Evolutionary conservation across 768 basidiomycete species (phyloP).

Genomic region (Boletales sp.): DNA sequence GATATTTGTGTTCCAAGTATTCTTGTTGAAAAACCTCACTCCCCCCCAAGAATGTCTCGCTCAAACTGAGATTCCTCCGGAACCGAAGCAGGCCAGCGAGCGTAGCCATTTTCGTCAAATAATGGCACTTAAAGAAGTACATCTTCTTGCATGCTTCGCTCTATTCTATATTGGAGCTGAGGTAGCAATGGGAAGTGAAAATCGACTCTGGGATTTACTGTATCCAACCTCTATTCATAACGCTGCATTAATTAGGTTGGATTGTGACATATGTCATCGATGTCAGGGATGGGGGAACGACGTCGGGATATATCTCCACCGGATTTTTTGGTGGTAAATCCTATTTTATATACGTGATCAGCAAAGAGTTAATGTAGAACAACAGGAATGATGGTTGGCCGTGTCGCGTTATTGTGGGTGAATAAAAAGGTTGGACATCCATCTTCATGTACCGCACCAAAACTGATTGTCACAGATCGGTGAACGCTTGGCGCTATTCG

Average conservation of each 20-base stretch:
- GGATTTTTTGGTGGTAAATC: slow-evolving; percentile 33
- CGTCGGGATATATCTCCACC: slow-evolving; percentile 45
- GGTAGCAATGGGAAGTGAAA: slow-evolving; percentile 47
- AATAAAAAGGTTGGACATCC: slow-evolving; percentile 21
- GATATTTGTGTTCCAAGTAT: slow-evolving; percentile 34
- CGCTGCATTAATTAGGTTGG: slow-evolving; percentile 45
- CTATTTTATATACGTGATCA: not conserved
- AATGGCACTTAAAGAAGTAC: slow-evolving; percentile 37
- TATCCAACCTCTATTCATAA: not conserved
- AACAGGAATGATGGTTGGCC: slow-evolving; percentile 28
- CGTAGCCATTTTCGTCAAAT: slow-evolving; percentile 47
- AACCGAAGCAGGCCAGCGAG: slow-evolving; percentile 21
- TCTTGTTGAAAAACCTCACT: not conserved
- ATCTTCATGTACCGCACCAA: too few relatives aligned
- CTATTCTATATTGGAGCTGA: slow-evolving; percentile 49
- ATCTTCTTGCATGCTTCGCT: slow-evolving; percentile 43
- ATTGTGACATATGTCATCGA: slow-evolving; percentile 57
- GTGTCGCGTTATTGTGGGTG: slow-evolving; percentile 25
- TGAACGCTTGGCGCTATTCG: slow-evolving; percentile 48
- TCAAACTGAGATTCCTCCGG: slow-evolving; percentile 31
- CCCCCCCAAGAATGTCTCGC: slow-evolving; percentile 34
- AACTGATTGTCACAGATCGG: slow-evolving; percentile 37
- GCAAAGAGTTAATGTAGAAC: not conserved
- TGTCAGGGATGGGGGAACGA: slow-evolving; percentile 39
- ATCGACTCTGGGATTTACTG: not conserved